Conservation (phyloP, 148 eudicot genomes). For the Chenopodium suecicum region DNA sequence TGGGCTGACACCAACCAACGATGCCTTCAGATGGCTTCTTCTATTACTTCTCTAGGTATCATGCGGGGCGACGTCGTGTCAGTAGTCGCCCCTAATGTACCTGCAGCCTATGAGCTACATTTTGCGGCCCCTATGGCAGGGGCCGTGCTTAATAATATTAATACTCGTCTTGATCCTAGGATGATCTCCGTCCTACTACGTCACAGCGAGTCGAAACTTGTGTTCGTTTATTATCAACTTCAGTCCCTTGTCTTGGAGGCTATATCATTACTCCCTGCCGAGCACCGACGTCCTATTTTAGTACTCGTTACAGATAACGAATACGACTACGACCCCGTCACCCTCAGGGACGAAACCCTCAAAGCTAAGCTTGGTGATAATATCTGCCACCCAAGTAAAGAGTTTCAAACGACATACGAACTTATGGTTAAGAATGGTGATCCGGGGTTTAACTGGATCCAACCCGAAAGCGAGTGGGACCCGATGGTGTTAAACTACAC, state of each 20-base stretch:
- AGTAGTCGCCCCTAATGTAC: constrained; percentile 22
- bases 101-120: constrained; percentile 29
- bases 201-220: constrained; percentile 25
- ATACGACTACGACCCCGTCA: not conserved
- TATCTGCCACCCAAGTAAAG: not conserved
- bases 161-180: constrained; percentile 23
- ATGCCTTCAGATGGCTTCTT: constrained; percentile 20
- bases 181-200: constrained; percentile 13
- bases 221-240: constrained; percentile 21
- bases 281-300: constrained; percentile 14
- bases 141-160: constrained; percentile 26
- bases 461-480: constrained; percentile 24
- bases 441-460: constrained; percentile 12
- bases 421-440: constrained; percentile 19
- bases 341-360: not conserved
- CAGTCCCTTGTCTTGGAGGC: constrained; percentile 20
- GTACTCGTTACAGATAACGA: constrained; percentile 22
- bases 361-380: constrained; percentile 1
- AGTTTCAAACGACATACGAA: constrained; percentile 12
- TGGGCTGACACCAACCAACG: constrained; percentile 18
- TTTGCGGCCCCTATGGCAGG: constrained; percentile 26
- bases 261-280: constrained; percentile 12
- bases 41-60: constrained; percentile 11
- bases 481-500: constrained; percentile 49
- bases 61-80: constrained; percentile 21